Conservation (phyloP, 2,329 filamentous ascomycete genomes). For the Chrysoporthe puriensis region DNA sequence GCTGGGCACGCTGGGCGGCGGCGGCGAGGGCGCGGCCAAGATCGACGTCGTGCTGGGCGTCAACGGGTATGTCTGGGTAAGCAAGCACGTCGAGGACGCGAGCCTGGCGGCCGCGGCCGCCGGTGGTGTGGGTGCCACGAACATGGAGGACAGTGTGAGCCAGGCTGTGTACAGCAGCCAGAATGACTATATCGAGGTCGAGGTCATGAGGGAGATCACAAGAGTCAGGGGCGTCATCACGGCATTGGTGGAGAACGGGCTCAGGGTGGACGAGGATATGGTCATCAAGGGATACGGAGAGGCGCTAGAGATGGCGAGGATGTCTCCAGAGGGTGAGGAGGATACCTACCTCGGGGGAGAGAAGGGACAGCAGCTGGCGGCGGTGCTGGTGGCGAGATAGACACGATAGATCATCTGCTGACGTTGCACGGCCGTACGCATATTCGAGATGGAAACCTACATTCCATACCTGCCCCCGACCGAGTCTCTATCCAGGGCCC, state of each 20-base stretch:
- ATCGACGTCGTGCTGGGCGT: conserved; percentile 90
- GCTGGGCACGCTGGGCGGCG: conserved; percentile 39
- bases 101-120: conserved; percentile 48
- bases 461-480: background rate
- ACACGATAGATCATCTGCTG: too few species aligned
- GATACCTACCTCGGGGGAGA: conserved; percentile 65
- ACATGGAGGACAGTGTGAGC: conserved; percentile 85
- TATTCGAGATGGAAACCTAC: too few species aligned
- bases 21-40: conserved; percentile 56
- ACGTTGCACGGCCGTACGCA: too few species aligned
- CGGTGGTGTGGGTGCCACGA: conserved; percentile 72
- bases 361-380: conserved; percentile 54
- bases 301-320: conserved; percentile 73
- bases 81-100: conserved; percentile 75
- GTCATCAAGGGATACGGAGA: conserved; percentile 82
- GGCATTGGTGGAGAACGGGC: conserved; percentile 78
- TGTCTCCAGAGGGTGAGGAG: conserved; percentile 58
- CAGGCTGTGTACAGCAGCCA: conserved; percentile 91
- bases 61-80: conserved; percentile 96
- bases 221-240: conserved; percentile 80
- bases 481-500: too few species aligned
- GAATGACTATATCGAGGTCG: conserved; percentile 80
- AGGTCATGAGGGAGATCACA: conserved; percentile 86
- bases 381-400: conserved; percentile 40
- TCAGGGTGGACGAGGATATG: conserved; percentile 88